Base-by-base conservation (phyloP, 2,329 filamentous ascomycete species). In the Stachybotrys chartarum region DNA sequence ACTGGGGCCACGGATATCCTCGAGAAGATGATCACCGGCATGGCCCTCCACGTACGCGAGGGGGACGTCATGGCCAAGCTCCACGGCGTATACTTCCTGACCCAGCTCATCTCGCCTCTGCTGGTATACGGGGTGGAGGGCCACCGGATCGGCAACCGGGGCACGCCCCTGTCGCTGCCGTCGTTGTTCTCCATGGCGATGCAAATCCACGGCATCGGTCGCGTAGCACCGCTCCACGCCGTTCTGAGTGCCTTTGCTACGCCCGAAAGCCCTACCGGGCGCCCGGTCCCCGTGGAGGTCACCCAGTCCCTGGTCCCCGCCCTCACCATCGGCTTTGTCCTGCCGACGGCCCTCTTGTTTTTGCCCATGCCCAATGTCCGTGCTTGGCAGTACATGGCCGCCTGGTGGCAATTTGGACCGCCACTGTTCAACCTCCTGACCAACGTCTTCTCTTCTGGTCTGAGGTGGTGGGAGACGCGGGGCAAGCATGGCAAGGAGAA, bases 121-220 rank as follows among this genome's bases (percentile, higher is more conserved):
- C 46, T 65, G 45, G 60, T 63, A 16, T 67, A 59, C 55, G 61
- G 53, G 1, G 56, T 66, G 4, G 65, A 67, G 50, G 63, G 61
- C 5, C 57, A 62, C 31, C 59, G 65, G 3, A 53, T 51, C 8
- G 61, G 61, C 2, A 60, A 63, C 24, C 31, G 58, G 1, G 56
- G 53, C 1, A 57, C 55, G 7, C 51, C 57, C 6, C 51, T 64
- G 16, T 50, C 56, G 0, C 35, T 60, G 3, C 61, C 63, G 1
- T 45, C 50, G 7, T 5, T 64, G 5, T 64, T 61, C 55, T 42
- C 54, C 6, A 18, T 49, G 4, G 56, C 30, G 18, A 55, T 61
- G 30, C 55, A 24, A 10, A 8, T 58, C 1, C 30, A 54, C 0
- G 61, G 62, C 8, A 51, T 62, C 31, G 53, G 54, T 16, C 54